phyloP scores from a whole-genome alignment of 2,329 filamentous ascomycete species.

The Apiospora phragmitis region DNA sequence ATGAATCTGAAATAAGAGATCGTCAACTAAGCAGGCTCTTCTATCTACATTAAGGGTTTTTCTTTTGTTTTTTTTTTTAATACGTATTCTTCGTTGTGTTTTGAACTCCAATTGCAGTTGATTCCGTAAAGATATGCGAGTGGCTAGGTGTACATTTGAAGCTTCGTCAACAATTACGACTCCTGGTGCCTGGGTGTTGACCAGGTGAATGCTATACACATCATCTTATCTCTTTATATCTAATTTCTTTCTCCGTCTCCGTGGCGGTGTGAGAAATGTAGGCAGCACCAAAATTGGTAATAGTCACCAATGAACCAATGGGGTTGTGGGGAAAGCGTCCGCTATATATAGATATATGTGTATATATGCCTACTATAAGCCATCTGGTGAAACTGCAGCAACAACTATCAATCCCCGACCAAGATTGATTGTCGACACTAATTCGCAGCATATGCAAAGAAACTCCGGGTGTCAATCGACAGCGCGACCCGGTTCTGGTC shows the following conservation, averaged over 20 bases:
- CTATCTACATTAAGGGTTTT: not conserved
- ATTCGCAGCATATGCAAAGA: not conserved
- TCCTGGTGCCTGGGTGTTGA: not conserved
- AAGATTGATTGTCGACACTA: not conserved
- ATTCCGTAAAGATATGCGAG: not conserved
- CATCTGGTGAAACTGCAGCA: not conserved
- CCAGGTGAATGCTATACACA: not conserved
- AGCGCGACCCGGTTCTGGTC: not conserved
- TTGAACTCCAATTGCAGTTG: not conserved
- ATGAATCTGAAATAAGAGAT: not conserved
- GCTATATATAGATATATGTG: not conserved
- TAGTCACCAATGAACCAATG: not conserved
- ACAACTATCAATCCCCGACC: not conserved
- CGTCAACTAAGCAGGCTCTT: not conserved
- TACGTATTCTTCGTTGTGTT: not conserved
- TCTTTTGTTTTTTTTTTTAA: no score
- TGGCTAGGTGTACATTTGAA: not conserved
- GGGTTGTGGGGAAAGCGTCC: not conserved
- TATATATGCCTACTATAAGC: not conserved
- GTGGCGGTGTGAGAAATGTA: not conserved
- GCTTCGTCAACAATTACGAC: not conserved
- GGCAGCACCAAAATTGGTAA: not conserved
- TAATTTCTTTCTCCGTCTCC: not conserved
- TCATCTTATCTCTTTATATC: not conserved
- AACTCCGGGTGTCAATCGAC: not conserved